Evolutionary conservation across 148 eudicot genomes (phyloP).

Genomic region (Arbutus unedo): DNA sequence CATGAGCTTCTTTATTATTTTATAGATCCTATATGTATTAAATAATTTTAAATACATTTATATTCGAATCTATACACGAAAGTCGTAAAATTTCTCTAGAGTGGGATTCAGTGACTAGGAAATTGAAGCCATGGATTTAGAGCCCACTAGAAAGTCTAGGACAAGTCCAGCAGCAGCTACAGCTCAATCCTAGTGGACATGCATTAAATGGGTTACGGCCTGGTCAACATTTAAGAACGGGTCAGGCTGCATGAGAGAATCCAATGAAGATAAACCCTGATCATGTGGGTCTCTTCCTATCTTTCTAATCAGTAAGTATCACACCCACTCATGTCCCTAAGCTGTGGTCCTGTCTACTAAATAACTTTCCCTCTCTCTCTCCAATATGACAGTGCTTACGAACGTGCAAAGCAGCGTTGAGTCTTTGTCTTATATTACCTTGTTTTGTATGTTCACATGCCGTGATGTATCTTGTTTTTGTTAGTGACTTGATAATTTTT

Average conservation of each 20-base stretch:
- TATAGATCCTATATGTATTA: too few relatives aligned
- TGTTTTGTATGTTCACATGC: too few relatives aligned
- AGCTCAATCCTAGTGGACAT: conserved; percentile 4
- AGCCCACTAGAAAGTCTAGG: neutral
- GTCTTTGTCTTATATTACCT: too few relatives aligned
- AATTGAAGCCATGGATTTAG: neutral
- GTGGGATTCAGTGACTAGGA: neutral
- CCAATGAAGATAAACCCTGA: conserved; percentile 17
- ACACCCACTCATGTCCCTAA: neutral
- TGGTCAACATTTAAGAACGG: conserved; percentile 7
- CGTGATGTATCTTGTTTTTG: too few relatives aligned
- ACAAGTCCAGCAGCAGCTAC: neutral
- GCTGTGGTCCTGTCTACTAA: neutral
- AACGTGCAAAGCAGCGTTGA: too few relatives aligned
- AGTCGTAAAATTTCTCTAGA: too few relatives aligned
- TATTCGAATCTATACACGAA: too few relatives aligned
- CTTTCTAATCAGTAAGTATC: neutral
- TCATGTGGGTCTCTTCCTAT: neutral
- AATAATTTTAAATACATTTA: too few relatives aligned
- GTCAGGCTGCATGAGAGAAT: conserved; percentile 14
- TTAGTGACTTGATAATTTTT: too few relatives aligned
- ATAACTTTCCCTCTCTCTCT: too few relatives aligned
- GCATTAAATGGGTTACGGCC: conserved; percentile 5
- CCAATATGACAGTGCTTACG: too few relatives aligned
- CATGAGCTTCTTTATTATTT: too few relatives aligned